A percentile compares a stretch with the other conserved stretches of the same genome.
phyloP scores from a whole-genome alignment of 1,139 yeast genomes.

The Magnusiomyces sp. region DNA sequence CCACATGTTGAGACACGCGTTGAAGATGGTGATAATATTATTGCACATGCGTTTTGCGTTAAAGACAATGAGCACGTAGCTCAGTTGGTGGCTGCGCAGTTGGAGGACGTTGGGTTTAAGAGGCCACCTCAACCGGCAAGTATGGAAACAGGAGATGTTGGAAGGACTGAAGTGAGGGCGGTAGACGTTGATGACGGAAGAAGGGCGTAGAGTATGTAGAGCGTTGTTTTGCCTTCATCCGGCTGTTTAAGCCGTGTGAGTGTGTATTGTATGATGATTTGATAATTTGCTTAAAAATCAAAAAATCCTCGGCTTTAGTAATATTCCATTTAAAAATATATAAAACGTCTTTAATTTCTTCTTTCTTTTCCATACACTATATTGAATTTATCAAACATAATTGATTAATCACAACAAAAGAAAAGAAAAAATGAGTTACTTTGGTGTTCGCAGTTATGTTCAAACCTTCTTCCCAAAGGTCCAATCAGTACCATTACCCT shows the following conservation, averaged over 20 bases:
- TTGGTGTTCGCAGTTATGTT: slow-evolving; percentile 13
- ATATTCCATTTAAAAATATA: not conserved
- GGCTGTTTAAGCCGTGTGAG: not conserved
- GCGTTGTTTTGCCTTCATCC: not conserved
- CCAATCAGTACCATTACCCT: slow-evolving; percentile 33
- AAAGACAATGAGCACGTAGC: slow-evolving; percentile 47
- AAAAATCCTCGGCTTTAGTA: not conserved
- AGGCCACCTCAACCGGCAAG: no score
- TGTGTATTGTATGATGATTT: no score
- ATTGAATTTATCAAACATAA: not conserved
- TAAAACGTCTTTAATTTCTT: not conserved
- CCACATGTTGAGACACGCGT: slow-evolving; percentile 26
- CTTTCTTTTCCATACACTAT: not conserved
- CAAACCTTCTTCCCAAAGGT: slow-evolving; percentile 7
- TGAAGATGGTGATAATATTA: slow-evolving; percentile 29
- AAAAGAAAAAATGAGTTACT: slow-evolving; percentile 2
- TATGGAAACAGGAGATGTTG: no score
- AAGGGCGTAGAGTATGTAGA: no score
- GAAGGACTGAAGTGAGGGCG: no score
- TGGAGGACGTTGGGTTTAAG: slow-evolving; percentile 1
- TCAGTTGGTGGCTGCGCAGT: slow-evolving; percentile 31
- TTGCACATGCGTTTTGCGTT: slow-evolving; percentile 52
- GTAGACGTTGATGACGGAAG: no score
- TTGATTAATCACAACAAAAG: not conserved
- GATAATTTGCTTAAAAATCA: not conserved